Evolutionary conservation across 345 rosid species (phyloP), one percentile per base, ranked within the genome.

Genomic region (Melaleuca quinquenervia): DNA sequence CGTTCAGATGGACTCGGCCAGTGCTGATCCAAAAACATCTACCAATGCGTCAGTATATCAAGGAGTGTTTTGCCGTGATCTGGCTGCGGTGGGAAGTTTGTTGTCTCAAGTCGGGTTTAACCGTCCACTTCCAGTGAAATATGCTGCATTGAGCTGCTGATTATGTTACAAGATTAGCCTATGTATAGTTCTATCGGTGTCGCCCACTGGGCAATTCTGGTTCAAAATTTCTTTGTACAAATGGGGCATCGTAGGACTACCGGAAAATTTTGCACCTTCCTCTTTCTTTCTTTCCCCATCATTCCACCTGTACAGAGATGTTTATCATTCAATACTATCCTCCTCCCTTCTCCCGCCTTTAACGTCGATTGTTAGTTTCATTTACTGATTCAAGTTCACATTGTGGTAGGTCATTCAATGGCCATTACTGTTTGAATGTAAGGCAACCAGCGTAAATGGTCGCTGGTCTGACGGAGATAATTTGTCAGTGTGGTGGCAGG

Each of bases 1-100:
- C 55, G 82, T 86, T 13, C 53, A 82, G 84, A 86, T 56, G 52
- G 55, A 82, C 80, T 85, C 87, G 3, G 58, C 45, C 54, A 89
- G 87, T 52, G 88, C 83, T 83, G 84, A 85, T 22, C 55, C 51
- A 8, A 58, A 86, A 24, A 41, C 90, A 55, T 54, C 91, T 51
- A 24, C 89, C 12, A 91, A 93, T 82, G 93, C 89, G 82, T 93
- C 94, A 15, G 86, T 78, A 14, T 50, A 78, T 86, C 95, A 92
- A 87, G 98, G 98, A 29, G 93, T 97, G 27, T 97, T 97, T 90
- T 97, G 98, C 93, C 89, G 99, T 64, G 99, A 97, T 88, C 91
- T 96, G 54, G 95, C 98, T 1, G 92, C 89, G 1, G 98, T 97
- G 45, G 97, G 98, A 83, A 95, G 87, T 90, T 88, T 97, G 90